A percentile compares a stretch with the other conserved stretches of the same genome.
These are phyloP conservation scores for Xylaria sp. DNA, from an alignment of 2,329 filamentous ascomycete genomes.

Conservation along the genomic window DNA sequence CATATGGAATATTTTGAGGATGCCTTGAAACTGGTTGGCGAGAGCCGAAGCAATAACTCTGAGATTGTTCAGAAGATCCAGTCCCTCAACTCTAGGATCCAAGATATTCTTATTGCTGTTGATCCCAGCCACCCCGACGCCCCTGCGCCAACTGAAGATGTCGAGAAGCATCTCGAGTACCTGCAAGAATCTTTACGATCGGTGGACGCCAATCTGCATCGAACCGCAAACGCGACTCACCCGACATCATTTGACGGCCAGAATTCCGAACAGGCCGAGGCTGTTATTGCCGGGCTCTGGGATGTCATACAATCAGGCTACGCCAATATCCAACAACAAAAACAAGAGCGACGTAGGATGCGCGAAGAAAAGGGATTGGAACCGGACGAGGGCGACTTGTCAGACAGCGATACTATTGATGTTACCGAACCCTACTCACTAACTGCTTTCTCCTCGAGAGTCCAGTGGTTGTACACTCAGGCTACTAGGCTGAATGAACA, in stretches of 20 bases:
- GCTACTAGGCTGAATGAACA: constrained; percentile 78
- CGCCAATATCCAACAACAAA: constrained; percentile 49
- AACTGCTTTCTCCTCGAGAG: constrained; percentile 68
- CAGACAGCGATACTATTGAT: constrained; percentile 56
- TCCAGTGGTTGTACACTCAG: constrained; percentile 72
- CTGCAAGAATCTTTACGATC: constrained; percentile 56
- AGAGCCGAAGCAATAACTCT: constrained; percentile 45
- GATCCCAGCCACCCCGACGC: constrained; percentile 50
- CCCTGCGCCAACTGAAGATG: constrained; percentile 50
- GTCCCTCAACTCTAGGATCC: constrained; percentile 59
- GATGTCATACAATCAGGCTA: constrained; percentile 52
- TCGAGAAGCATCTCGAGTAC: constrained; percentile 64
- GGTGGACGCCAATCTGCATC: constrained; percentile 41
- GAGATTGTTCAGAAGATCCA: constrained; percentile 52
- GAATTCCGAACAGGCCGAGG: constrained; percentile 51
- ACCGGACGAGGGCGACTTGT: constrained; percentile 57
- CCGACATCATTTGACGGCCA: constrained; percentile 33
- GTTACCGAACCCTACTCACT: constrained; percentile 62
- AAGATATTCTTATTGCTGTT: constrained; percentile 49
- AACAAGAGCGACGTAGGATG: constrained; percentile 47
- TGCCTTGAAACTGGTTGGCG: constrained; percentile 55
- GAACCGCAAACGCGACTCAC: constrained; percentile 32
- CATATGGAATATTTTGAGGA: constrained; percentile 70
- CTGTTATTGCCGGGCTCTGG: constrained; percentile 51
- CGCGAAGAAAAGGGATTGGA: constrained; percentile 52